Base-by-base conservation (phyloP, 495 filamentous ascomycete species). In the Aspergillus carlsbadensis region DNA sequence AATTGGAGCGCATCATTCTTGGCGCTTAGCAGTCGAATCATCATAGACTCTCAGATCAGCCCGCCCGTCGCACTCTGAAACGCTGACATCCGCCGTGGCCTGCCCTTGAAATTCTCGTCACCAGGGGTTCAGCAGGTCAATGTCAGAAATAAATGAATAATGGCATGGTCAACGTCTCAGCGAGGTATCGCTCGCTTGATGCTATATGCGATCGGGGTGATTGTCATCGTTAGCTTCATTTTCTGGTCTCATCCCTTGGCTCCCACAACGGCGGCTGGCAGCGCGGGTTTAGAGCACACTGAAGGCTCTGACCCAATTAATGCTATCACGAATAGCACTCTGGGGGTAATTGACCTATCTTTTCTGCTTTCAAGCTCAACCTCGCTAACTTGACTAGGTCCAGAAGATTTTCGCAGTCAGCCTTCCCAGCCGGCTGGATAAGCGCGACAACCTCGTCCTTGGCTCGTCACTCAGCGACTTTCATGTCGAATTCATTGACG, bases 381-480 rank as follows among this genome's bases (percentile, higher is more conserved):
- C 14, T 7, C 15, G 46, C 13, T 42, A 36, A 36, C n/a, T 51
- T 33, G 31, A 18, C 36, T 29, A 86, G 84, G 85, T 87, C 58
- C 64, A 81, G 42, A 77, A 83, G 52, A 72, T 86, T 40, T 79
- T 83, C 59, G 81, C 80, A 41, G 75, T 87, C 45, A 85, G 81
- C 57, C 70, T 87, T 6, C 78, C 80, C 2, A 69, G 68, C 31
- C 72, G 85, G 34, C 73, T 75, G 18, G 86, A 88, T 61, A 80
- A 84, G 36, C 79, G 82, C 22, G 83, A 89, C 73, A 79, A 77
- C 10, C 74, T 87, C 54, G 63, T 71, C 5, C 70, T 86, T 5
- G 73, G 76, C 3, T 79, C 83, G 1, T 78, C 76, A 1, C 61
- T 83, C 1, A 80, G 67, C 44, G 72, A 73, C 34, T 68, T 87